phyloP scores from a whole-genome alignment of 2,329 filamentous ascomycete species.

The Trichoderma arundinaceum region DNA sequence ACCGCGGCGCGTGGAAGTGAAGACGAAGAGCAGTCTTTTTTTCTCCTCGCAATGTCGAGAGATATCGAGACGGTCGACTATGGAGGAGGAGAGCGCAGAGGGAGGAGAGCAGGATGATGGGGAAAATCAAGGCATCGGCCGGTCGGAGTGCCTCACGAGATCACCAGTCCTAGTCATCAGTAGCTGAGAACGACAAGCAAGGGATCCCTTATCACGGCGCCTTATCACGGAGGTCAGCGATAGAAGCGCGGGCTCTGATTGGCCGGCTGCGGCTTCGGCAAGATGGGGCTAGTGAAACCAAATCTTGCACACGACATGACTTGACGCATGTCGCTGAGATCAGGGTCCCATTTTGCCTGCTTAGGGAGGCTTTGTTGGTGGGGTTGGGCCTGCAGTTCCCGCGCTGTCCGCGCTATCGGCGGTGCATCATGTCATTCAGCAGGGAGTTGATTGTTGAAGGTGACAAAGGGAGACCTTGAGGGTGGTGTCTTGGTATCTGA shows the following conservation, averaged over 20 bases:
- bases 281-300: conserved; percentile 5
- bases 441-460: no score
- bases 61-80: not conserved
- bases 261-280: conserved; percentile 7
- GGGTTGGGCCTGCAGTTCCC: no score
- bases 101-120: conserved; percentile 1
- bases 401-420: not conserved
- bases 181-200: conserved; percentile 1
- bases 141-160: conserved; percentile 29
- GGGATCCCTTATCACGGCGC: conserved; percentile 13
- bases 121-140: not conserved
- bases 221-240: conserved; percentile 28
- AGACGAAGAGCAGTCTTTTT: not conserved
- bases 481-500: no score
- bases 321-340: conserved; percentile 12
- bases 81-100: not conserved
- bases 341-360: not conserved
- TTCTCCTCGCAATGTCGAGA: not conserved
- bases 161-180: conserved; percentile 22
- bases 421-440: no score
- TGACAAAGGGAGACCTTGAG: no score
- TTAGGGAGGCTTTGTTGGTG: not conserved
- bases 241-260: conserved; percentile 11
- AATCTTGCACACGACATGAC: conserved; percentile 20
- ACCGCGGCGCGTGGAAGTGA: not conserved